Conservation (phyloP, 192 early-diverging fungal species). For the Linnemannia hyalina region DNA sequence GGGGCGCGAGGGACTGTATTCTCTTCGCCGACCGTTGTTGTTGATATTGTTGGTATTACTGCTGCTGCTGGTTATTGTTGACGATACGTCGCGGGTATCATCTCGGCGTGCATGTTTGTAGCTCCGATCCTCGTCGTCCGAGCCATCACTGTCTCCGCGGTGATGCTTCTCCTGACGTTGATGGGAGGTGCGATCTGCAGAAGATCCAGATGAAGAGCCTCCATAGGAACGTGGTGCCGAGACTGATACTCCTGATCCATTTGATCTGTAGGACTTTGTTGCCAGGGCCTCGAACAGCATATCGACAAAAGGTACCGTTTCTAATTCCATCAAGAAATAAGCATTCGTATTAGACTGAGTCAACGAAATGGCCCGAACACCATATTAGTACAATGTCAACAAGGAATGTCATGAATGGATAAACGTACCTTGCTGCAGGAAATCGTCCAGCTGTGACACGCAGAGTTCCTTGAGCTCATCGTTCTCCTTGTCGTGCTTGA, state of each 20-base stretch:
- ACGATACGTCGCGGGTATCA: constrained; percentile 32
- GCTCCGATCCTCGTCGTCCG: constrained; percentile 79
- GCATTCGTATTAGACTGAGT: neutral
- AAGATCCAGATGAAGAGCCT: constrained; percentile 7
- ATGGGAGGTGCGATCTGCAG: constrained; percentile 4
- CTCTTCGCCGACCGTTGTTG: constrained; percentile 26
- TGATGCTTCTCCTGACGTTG: constrained; percentile 36
- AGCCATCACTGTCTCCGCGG: constrained; percentile 63
- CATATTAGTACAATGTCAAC: neutral
- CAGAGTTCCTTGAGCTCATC: constrained; percentile 69
- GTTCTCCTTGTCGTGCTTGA: constrained; percentile 74
- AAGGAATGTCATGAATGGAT: neutral
- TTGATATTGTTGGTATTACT: neutral
- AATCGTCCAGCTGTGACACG: constrained; percentile 79
- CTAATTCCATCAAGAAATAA: constrained; percentile 43
- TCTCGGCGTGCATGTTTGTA: constrained; percentile 76
- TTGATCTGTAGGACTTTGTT: constrained; percentile 56
- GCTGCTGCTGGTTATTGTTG: neutral
- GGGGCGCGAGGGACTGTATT: constrained; percentile 50
- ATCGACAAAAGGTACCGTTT: constrained; percentile 75
- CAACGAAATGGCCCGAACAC: neutral
- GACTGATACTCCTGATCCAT: neutral
- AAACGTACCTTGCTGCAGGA: constrained; percentile 75
- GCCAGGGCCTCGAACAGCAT: constrained; percentile 68
- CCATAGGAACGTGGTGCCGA: constrained; percentile 7